Evolutionary conservation across 2,329 filamentous ascomycete genomes (phyloP).

Genomic region (Scytalidium lignicola): DNA sequence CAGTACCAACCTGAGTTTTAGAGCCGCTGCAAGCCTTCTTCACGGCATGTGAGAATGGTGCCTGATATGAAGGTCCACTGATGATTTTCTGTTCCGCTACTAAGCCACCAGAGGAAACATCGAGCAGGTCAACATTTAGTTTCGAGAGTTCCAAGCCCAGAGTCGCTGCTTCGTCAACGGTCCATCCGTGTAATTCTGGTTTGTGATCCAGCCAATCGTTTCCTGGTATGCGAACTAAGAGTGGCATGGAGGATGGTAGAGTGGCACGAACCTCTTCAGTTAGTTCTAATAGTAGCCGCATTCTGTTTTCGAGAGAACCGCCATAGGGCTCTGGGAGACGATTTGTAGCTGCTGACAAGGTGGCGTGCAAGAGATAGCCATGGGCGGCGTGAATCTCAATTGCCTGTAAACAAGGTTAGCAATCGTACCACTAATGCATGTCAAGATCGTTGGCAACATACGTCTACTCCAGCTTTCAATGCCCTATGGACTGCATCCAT

Average conservation of each 20-base stretch:
- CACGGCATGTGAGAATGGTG: slow-evolving; percentile 59
- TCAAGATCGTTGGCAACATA: too few species aligned
- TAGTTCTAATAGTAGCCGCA: slow-evolving; percentile 61
- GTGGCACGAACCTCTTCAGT: slow-evolving; percentile 55
- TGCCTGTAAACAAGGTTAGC: slow-evolving; percentile 62
- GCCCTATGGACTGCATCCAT: slow-evolving; percentile 53
- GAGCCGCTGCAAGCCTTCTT: slow-evolving; percentile 40
- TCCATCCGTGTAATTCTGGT: too few species aligned
- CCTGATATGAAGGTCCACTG: slow-evolving; percentile 61
- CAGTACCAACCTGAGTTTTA: background rate
- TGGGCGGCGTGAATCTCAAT: slow-evolving; percentile 80
- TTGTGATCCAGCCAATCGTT: slow-evolving; percentile 78
- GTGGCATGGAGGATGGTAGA: slow-evolving; percentile 63
- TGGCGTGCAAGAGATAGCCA: slow-evolving; percentile 68
- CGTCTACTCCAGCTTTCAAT: slow-evolving; percentile 61
- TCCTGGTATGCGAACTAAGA: slow-evolving; percentile 69
- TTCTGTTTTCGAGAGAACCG: slow-evolving; percentile 67
- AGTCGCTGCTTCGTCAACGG: slow-evolving; percentile 53
- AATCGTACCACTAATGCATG: too few species aligned
- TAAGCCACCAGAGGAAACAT: slow-evolving; percentile 62
- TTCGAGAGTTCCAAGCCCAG: slow-evolving; percentile 61
- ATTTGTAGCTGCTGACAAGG: slow-evolving; percentile 67
- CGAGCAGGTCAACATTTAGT: slow-evolving; percentile 65
- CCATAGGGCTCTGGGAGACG: slow-evolving; percentile 63
- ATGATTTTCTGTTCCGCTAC: slow-evolving; percentile 52